Percentiles rank a stretch among this genome's conserved stretches.
Conservation (phyloP, 805 yeast species). For the Lachancea sp. region DNA sequence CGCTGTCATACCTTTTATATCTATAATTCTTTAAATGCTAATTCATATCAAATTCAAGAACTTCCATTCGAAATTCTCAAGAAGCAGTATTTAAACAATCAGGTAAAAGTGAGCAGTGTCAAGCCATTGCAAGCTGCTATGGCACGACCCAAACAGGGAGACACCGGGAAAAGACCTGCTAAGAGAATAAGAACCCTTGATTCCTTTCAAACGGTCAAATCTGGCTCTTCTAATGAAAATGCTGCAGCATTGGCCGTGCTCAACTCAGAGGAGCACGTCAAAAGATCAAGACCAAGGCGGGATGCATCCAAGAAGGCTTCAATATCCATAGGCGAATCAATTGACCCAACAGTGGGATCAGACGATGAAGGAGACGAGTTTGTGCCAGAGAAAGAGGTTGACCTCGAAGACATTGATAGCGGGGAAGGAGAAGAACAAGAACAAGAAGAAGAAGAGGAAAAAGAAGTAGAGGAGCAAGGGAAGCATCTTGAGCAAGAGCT, state of each 20-base stretch:
- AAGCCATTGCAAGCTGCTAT: background rate
- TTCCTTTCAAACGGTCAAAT: background rate
- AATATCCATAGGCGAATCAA: conserved; percentile 2
- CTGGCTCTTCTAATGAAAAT: background rate
- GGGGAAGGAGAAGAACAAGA: background rate
- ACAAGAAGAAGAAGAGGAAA: background rate
- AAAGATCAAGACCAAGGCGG: conserved; percentile 1
- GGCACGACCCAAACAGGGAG: conserved; percentile 3
- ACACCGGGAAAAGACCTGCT: background rate
- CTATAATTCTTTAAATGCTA: too few relatives aligned
- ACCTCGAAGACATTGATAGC: background rate
- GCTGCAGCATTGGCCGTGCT: conserved; percentile 9
- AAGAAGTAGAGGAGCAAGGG: background rate
- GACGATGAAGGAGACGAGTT: conserved; percentile 8
- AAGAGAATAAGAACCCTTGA: conserved; percentile 3
- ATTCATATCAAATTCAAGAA: background rate
- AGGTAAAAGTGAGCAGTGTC: background rate
- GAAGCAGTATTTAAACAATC: conserved; percentile 1
- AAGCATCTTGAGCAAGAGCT: background rate
- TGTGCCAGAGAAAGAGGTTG: conserved; percentile 2
- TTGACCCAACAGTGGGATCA: conserved; percentile 6
- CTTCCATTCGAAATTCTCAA: conserved; percentile 3
- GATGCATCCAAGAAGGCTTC: conserved; percentile 8
- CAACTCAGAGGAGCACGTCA: background rate
- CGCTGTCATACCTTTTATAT: background rate